These are phyloP conservation scores for Mycena galericulata DNA, from an alignment of 768 basidiomycete species.

Conservation along the genomic window DNA sequence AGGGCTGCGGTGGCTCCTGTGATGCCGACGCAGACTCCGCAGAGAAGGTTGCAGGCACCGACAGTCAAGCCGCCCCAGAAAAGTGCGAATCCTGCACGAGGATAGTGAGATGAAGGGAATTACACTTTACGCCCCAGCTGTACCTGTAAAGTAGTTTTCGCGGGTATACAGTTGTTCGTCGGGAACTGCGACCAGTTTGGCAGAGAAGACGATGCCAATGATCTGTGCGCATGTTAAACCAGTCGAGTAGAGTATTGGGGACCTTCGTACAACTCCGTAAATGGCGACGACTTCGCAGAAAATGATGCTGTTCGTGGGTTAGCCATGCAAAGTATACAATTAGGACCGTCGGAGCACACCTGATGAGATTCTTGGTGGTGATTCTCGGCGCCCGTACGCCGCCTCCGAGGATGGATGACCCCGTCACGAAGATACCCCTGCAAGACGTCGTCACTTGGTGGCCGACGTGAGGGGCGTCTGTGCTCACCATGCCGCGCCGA, in stretches of 20 bases:
- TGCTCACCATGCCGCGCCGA: constrained; percentile 94
- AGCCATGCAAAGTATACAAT: neutral
- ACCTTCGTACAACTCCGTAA: constrained; percentile 86
- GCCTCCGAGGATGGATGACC: constrained; percentile 95
- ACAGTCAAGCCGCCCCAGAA: constrained; percentile 99
- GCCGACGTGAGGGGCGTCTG: neutral
- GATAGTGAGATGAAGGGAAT: neutral
- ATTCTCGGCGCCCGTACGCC: constrained; percentile 95
- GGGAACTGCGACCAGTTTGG: constrained; percentile 75
- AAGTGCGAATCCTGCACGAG: constrained; percentile 80
- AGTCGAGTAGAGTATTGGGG: neutral
- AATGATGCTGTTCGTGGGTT: constrained; percentile 76
- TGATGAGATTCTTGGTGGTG: constrained; percentile 97
- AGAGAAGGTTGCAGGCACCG: constrained; percentile 93
- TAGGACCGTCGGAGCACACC: constrained; percentile 57
- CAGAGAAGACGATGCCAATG: constrained; percentile 95
- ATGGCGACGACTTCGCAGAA: constrained; percentile 99
- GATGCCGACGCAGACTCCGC: constrained; percentile 94
- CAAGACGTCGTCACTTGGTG: constrained; percentile 24
- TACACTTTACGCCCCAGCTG: too few species aligned
- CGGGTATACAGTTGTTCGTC: constrained; percentile 82
- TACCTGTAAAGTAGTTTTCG: constrained; percentile 94
- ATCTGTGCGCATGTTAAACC: constrained; percentile 61
- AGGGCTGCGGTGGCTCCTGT: constrained; percentile 96
- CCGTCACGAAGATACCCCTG: constrained; percentile 98